Percentiles rank a stretch among this genome's conserved stretches.
phyloP scores from a whole-genome alignment of 1,284 basidiomycete species.

The Malassezia brasiliensis region DNA sequence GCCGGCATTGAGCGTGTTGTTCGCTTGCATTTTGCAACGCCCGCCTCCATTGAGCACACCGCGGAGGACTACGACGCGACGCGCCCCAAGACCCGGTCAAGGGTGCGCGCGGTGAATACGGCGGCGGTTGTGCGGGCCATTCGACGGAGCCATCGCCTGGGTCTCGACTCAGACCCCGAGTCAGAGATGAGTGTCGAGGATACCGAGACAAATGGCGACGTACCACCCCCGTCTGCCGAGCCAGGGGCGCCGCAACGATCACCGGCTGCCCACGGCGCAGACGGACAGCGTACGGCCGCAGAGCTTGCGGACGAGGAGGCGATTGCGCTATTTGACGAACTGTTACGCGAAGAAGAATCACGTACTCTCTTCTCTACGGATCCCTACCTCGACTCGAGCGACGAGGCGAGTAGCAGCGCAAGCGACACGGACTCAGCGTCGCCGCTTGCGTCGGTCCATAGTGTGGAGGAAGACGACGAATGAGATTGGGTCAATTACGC shows the following conservation, averaged over 20 bases:
- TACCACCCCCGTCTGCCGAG: background rate
- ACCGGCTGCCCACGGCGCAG: background rate
- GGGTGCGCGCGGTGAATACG: conserved; percentile 3
- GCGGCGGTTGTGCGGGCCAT: conserved; percentile 15
- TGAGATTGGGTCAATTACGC: background rate
- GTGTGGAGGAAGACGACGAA: too few species aligned
- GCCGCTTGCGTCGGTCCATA: background rate
- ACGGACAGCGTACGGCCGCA: background rate
- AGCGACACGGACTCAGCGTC: background rate
- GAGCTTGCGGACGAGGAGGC: conserved; percentile 15
- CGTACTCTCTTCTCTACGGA: conserved; percentile 4
- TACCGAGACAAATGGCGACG: background rate
- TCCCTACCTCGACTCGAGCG: background rate
- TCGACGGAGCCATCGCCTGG: background rate
- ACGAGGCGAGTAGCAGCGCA: background rate
- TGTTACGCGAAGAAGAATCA: conserved; percentile 12
- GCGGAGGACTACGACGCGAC: background rate
- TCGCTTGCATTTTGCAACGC: conserved; percentile 16
- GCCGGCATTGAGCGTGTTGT: conserved; percentile 19
- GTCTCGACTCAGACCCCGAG: conserved; percentile 2
- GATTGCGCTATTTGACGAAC: conserved; percentile 17
- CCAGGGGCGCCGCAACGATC: background rate
- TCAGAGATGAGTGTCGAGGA: background rate
- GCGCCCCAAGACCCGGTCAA: conserved; percentile 9
- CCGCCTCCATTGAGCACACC: conserved; percentile 8